phyloP scores from a whole-genome alignment of 1,139 yeast genomes.

The Lodderomyces parapsilosis region DNA sequence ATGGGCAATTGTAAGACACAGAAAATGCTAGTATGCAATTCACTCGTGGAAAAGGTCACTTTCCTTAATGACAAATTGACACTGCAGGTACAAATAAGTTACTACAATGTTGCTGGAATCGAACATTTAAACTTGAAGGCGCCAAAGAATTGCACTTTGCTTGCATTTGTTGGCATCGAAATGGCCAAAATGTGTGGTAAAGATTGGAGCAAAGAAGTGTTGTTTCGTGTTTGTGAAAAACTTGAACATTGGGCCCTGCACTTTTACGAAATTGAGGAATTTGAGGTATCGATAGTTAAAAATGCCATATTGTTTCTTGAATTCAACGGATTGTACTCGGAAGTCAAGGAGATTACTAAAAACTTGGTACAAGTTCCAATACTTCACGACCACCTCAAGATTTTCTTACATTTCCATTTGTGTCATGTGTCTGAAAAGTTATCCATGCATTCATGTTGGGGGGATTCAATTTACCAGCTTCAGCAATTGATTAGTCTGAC shows the following conservation, averaged over 20 bases:
- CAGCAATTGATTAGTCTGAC: constrained; percentile 14
- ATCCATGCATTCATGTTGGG: constrained; percentile 13
- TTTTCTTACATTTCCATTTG: constrained; percentile 16
- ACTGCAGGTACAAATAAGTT: constrained; percentile 18
- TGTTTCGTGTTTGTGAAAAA: constrained; percentile 14
- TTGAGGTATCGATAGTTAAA: constrained; percentile 32
- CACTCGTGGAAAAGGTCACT: constrained; percentile 15
- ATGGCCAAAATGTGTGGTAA: background rate
- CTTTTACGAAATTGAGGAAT: background rate
- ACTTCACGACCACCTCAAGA: constrained; percentile 7
- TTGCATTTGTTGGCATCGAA: background rate
- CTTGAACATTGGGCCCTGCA: constrained; percentile 7
- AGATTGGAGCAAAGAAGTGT: constrained; percentile 19
- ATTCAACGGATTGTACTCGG: constrained; percentile 34
- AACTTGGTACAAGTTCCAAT: background rate
- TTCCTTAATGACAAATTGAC: constrained; percentile 14
- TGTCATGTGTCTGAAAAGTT: constrained; percentile 16
- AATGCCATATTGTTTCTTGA: constrained; percentile 33
- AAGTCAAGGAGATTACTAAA: constrained; percentile 13
- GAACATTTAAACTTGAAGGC: constrained; percentile 12
- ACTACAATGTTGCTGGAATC: constrained; percentile 23
- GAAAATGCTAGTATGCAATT: constrained; percentile 13
- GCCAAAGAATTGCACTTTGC: background rate
- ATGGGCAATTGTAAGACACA: constrained; percentile 7
- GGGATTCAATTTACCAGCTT: constrained; percentile 13